These are phyloP conservation scores for Teratosphaeria epicoccoides DNA, from an alignment of 2,329 filamentous ascomycete genomes.

Conservation along the genomic window DNA sequence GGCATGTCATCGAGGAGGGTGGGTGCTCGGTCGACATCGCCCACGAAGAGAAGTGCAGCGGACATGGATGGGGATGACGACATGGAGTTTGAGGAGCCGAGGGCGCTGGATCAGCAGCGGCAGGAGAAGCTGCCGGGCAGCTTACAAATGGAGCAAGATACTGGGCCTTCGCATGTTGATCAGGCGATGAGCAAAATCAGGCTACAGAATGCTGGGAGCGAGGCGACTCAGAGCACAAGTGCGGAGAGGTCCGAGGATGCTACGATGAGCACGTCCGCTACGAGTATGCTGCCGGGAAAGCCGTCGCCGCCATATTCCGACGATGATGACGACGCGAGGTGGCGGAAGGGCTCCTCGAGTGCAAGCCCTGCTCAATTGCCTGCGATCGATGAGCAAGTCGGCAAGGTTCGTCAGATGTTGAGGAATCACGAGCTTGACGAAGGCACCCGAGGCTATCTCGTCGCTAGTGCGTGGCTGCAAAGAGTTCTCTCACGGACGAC, in stretches of 20 bases:
- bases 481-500: constrained; percentile 58
- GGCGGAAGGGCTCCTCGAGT: constrained; percentile 4
- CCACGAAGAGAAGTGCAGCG: constrained; percentile 45
- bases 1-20: constrained; percentile 3
- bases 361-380: constrained; percentile 14
- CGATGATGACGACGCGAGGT: constrained; percentile 14
- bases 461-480: constrained; percentile 70
- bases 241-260: constrained; percentile 3
- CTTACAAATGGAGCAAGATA: constrained; percentile 5
- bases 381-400: constrained; percentile 56
- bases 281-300: constrained; percentile 12
- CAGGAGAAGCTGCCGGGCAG: constrained; percentile 8
- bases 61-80: constrained; percentile 39
- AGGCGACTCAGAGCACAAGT: constrained; percentile 7
- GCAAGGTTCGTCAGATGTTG: constrained; percentile 54
- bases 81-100: constrained; percentile 12
- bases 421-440: constrained; percentile 47
- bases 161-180: constrained; percentile 9
- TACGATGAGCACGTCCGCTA: constrained; percentile 13
- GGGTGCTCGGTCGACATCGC: constrained; percentile 36
- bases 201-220: constrained; percentile 8
- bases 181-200: constrained; percentile 8
- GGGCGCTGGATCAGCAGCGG: constrained; percentile 5
- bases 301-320: constrained; percentile 15
- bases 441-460: constrained; percentile 63